Base-by-base conservation (phyloP, 805 yeast genomes). In the Sugiyamaella mastotermitis region DNA sequence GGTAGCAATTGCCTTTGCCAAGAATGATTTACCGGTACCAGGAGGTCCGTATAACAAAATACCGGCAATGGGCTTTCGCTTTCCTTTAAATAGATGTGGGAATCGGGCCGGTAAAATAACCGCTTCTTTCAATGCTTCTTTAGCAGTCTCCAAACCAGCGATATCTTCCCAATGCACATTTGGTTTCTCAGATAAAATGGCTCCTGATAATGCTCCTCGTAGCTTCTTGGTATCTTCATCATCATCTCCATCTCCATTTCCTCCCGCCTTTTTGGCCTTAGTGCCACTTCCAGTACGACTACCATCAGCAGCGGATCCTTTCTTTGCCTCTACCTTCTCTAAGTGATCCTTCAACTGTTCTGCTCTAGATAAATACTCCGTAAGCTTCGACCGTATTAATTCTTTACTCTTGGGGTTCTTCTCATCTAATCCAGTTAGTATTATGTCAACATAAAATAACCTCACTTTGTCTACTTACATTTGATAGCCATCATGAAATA, bases 1-100 rank as follows among this genome's bases (percentile, higher is more conserved):
- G 0, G 98, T 92, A 18, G 98, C 98, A 6, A 92, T 97, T 0
- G 98, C 98, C 58, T 92, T 92, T 8, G 98, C 98, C 42, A 92
- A 66, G 56, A 80, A 92, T 1, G 97, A 90, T 56, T 92, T 92
- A 69, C 98, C 98, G 0, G 98, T 92, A 54, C 98, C 98, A 2
- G 98, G 98, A 15, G 94, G 94, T 0, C 94, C 94, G 54, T 83
- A 84, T 16, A 92, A 65, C 33, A 92, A 62, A 33, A 92, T 90
- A 31, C 98, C 98, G 4, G 84, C 70, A 2, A 90, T 79, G 1
- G 98, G 98, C 56, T 85, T 84, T 46, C 98, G 74, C 58, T 86
- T 90, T 1, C 98, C 98, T 7, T 82, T 85, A 64, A 92, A 92
- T 42, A 92, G 65, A 52, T 92, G 97, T 1, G 98, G 98, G 60